Base-by-base conservation (phyloP, 2,329 filamentous ascomycete genomes). In the Colletotrichum sp. region DNA sequence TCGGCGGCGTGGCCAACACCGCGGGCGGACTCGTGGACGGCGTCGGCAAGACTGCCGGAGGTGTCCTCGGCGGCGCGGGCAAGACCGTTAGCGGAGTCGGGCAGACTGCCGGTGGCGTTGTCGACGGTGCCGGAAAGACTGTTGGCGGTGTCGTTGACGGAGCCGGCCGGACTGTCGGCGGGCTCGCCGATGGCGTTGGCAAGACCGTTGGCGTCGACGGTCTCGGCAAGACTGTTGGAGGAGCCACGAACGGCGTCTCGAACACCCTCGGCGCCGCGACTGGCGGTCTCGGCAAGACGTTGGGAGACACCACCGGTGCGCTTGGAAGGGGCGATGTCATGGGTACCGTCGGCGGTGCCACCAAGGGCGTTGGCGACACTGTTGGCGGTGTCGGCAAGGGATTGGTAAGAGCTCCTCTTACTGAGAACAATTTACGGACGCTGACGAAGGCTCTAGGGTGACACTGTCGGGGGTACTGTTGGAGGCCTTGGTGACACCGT, bases 341-440 rank as follows among this genome's bases (percentile, higher is more conserved):
- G 43, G 73, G 73, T 32, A 73, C 73, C 3, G 63, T 75, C 4
- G 73, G 73, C 6, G 73, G 73, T 8, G 73, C 64, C 7, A 75
- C 73, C 4, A 16, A 36, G 2, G 73, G 73, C 12, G 58, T 75
- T 12, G 73, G 73, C 4, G 36, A 75, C n/a, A 75, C 73, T 12
- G 73, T 75, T 5, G 73, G 73, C 5, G 73, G 73, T 9, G 73
- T 75, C 14, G 73, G 73, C 36, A 75, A 75, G 58, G 73, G 73
- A 69, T 38, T 75, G 56, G 73, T 75, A 30, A 43, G 69, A 59
- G 21, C 26, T 8, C 7, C 12, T 21, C 43, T 16, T 30, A 62
- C 32, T 13, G 36, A 21, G 30, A 16, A 3, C 21, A 30, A 34
- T 9, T 5, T 63, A 8, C n/a, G 61, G 18, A 32, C 18, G 56